Conservation (phyloP, 768 basidiomycete genomes). For the Botryobasidium botryosum region DNA sequence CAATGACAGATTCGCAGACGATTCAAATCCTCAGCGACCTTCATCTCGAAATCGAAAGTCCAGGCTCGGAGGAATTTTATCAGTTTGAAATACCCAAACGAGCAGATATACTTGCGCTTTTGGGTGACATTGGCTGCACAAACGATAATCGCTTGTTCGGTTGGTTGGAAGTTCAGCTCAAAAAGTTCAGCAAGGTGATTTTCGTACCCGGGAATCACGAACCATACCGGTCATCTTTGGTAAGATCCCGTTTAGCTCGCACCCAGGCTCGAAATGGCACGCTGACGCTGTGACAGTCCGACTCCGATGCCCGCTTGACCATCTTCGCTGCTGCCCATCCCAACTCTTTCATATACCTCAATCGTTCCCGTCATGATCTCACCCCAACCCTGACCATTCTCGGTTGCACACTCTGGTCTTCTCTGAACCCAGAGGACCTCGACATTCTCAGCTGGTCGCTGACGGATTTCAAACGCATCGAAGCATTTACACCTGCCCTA, state of each 20-base stretch:
- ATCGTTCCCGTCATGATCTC: constrained; percentile 22
- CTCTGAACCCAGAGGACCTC: constrained; percentile 17
- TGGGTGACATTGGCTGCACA: constrained; percentile 26
- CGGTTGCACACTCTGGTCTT: constrained; percentile 27
- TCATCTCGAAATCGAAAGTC: constrained; percentile 18
- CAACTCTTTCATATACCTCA: constrained; percentile 18
- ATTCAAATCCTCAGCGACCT: constrained; percentile 19
- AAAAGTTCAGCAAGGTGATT: constrained; percentile 20
- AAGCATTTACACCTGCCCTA: constrained; percentile 15
- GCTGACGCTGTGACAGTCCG: constrained; percentile 5
- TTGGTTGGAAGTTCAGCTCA: constrained; percentile 20
- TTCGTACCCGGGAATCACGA: constrained; percentile 25
- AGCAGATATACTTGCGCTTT: constrained; percentile 20
- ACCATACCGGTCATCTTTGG: constrained; percentile 5
- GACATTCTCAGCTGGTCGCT: constrained; percentile 18
- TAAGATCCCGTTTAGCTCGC: constrained; percentile 1
- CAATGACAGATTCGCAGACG: no score
- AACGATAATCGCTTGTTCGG: constrained; percentile 19
- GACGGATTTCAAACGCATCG: constrained; percentile 23
- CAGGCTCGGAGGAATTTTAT: background rate
- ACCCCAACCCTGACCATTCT: constrained; percentile 22
- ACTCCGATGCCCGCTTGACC: no score
- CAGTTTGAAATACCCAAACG: constrained; percentile 16
- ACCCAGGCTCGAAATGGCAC: constrained; percentile 10
- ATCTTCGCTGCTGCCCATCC: no score